Conservation (phyloP, 2,329 filamentous ascomycete genomes). For the Talaromyces sp. region DNA sequence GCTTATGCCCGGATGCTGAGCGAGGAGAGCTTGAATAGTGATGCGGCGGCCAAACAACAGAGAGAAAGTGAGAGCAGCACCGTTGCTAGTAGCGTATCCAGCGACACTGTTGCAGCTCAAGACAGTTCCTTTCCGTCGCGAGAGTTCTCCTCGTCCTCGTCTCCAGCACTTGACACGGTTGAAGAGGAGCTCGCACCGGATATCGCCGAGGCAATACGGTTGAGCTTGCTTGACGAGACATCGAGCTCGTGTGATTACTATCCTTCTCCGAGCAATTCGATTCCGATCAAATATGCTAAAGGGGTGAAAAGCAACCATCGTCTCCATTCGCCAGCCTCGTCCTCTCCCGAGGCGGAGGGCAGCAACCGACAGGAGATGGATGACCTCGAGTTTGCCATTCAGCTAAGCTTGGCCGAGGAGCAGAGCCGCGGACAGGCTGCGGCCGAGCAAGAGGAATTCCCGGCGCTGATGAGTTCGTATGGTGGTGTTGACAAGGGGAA, state of each 20-base stretch:
- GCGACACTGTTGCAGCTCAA: conserved; percentile 29
- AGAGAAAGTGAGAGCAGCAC: conserved; percentile 38
- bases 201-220: conserved; percentile 58
- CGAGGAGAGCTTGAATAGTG: conserved; percentile 51
- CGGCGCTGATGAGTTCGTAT: conserved; percentile 18
- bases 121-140: conserved; percentile 23
- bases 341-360: conserved; percentile 22
- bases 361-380: conserved; percentile 45
- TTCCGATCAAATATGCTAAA: conserved; percentile 33
- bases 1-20: conserved; percentile 60
- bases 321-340: background rate
- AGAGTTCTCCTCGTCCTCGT: conserved; percentile 31
- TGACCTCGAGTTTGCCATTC: conserved; percentile 58
- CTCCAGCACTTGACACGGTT: conserved; percentile 30
- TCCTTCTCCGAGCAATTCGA: conserved; percentile 15
- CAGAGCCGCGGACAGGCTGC: conserved; percentile 37
- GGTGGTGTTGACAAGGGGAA: conserved; percentile 29
- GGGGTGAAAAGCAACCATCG: conserved; percentile 16
- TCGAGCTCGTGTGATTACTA: conserved; percentile 14
- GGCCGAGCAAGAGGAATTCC: conserved; percentile 26
- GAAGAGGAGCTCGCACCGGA: conserved; percentile 52
- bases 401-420: conserved; percentile 57
- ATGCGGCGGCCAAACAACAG: conserved; percentile 40
- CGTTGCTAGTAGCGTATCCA: conserved; percentile 32
- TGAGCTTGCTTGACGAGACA: conserved; percentile 40